Evolutionary conservation across 169 alveolate genomes (phyloP), one percentile per base, ranked within the genome.

Genomic region (Theileria parva): DNA sequence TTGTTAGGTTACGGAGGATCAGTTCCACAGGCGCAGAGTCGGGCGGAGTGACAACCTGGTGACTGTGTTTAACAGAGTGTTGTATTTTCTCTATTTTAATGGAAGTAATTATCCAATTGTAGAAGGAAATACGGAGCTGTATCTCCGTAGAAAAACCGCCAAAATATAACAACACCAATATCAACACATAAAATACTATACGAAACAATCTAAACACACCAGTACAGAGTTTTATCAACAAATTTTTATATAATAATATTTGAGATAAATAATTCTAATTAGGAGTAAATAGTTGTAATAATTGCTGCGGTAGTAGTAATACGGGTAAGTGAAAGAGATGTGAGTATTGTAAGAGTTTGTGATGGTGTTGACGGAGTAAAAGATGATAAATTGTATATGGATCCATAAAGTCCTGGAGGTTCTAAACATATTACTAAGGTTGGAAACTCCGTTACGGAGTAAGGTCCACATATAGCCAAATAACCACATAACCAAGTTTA

Each of bases 391-490:
- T 34, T 69, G 51, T 27, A 87, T 37, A 39, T 87, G 92, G 37
- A 87, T 77, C 80, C 51, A 27, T 88, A 87, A 85, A 50, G 88
- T 87, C 74, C 84, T 79, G 55, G 83, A 79, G 11, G 91, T 83
- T 74, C 92, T 87, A 51, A 59, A 23, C 23, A 55, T 70, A 50
- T 57, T 13, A 32, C n/a, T n/a, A n/a, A n/a, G n/a, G n/a, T n/a
- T n/a, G n/a, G n/a, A n/a, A n/a, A n/a, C n/a, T n/a, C n/a, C n/a
- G n/a, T n/a, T n/a, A n/a, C n/a, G n/a, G n/a, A n/a, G n/a, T n/a
- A n/a, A n/a, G n/a, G n/a, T n/a, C n/a, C n/a, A n/a, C n/a, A n/a
- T n/a, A n/a, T n/a, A n/a, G n/a, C n/a, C n/a, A n/a, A n/a, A n/a
- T n/a, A n/a, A n/a, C n/a, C n/a, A n/a, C n/a, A n/a, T n/a, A n/a